Conservation (phyloP, 2,329 filamentous ascomycete genomes). For the Colletotrichum magnum region DNA sequence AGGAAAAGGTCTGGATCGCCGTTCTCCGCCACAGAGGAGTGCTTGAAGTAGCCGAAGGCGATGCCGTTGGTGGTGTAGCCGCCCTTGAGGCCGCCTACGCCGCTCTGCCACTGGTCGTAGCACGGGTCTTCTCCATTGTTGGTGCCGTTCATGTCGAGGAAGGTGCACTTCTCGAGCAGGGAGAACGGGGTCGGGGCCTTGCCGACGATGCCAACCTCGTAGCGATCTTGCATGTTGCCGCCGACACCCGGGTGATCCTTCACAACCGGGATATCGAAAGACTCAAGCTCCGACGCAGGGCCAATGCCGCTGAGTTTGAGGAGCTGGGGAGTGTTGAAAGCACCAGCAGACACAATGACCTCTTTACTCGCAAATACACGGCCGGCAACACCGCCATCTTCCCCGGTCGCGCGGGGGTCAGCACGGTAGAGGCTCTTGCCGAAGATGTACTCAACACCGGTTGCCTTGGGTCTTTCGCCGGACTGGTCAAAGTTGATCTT, state of each 20-base stretch:
- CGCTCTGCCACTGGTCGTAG: constrained; percentile 50
- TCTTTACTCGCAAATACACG: constrained; percentile 53
- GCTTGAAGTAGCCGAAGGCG: constrained; percentile 60
- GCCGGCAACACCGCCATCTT: constrained; percentile 10
- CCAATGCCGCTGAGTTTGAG: constrained; percentile 67
- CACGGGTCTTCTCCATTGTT: constrained; percentile 52
- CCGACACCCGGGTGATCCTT: constrained; percentile 64
- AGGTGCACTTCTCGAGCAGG: constrained; percentile 50
- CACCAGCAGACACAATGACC: constrained; percentile 64
- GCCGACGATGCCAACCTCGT: constrained; percentile 48
- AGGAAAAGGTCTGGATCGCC: constrained; percentile 67
- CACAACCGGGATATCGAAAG: constrained; percentile 60
- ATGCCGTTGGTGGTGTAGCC: constrained; percentile 64
- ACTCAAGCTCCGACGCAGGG: constrained; percentile 55
- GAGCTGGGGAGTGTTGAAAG: constrained; percentile 66
- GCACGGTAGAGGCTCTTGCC: constrained; percentile 59
- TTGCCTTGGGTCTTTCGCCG: constrained; percentile 50
- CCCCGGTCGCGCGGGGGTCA: constrained; percentile 52
- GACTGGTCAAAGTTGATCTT: constrained; percentile 53
- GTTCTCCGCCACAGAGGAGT: constrained; percentile 53
- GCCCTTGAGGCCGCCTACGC: constrained; percentile 48
- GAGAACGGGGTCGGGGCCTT: constrained; percentile 45
- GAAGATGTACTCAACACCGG: constrained; percentile 57
- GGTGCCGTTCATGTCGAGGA: constrained; percentile 43
- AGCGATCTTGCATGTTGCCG: constrained; percentile 62